Evolutionary conservation across 2,329 filamentous ascomycete genomes (phyloP).

Genomic region (Ustulina deusta): DNA sequence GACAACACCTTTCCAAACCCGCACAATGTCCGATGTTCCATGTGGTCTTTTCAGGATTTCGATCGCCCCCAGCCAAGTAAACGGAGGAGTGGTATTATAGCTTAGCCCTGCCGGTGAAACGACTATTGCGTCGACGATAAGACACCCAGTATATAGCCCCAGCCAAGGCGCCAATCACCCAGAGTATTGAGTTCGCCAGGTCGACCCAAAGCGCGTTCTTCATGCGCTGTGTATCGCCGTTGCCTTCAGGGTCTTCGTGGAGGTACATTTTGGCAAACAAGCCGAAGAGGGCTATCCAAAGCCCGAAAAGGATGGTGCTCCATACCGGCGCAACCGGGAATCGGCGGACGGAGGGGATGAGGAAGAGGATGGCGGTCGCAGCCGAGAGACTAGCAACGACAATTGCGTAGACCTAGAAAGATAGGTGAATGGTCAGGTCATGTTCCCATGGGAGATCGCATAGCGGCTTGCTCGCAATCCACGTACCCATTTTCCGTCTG

Average conservation of each 20-base stretch:
- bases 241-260: constrained; percentile 71
- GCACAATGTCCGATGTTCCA: background rate
- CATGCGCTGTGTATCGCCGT: constrained; percentile 77
- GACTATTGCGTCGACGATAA: constrained; percentile 63
- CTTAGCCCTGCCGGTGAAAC: constrained; percentile 70
- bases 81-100: constrained; percentile 51
- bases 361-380: constrained; percentile 73
- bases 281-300: constrained; percentile 86
- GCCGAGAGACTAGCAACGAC: constrained; percentile 75
- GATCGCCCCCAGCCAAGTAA: constrained; percentile 41
- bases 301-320: constrained; percentile 78
- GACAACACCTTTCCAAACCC: background rate
- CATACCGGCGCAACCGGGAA: constrained; percentile 70
- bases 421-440: constrained; percentile 15
- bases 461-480: background rate
- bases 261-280: constrained; percentile 87
- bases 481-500: constrained; percentile 77
- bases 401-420: constrained; percentile 74
- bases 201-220: constrained; percentile 89
- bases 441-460: background rate
- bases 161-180: constrained; percentile 73
- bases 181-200: constrained; percentile 78
- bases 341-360: constrained; percentile 70
- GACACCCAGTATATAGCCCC: constrained; percentile 70
- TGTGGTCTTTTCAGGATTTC: background rate